Evolutionary conservation across 257 asterid genomes (phyloP), one percentile per base, ranked within the genome.

Genomic region (Mitragyna speciosa): DNA sequence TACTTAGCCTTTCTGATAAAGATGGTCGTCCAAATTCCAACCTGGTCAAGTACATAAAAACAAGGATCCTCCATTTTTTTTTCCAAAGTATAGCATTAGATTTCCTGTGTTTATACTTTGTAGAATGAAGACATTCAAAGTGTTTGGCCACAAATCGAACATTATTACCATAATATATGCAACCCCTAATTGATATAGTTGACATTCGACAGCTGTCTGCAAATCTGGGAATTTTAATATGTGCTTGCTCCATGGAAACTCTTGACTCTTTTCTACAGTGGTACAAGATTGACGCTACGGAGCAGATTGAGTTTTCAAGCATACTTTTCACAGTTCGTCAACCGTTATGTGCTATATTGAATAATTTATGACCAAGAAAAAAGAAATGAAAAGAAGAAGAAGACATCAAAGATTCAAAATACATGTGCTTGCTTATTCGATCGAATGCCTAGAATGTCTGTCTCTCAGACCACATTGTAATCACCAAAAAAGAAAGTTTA

Each of bases 381-480:
- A 4, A 51, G 14, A 10, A 48, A 48, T 2, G 14, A 48, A 48
- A 48, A 48, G 51, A 0, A 26, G 5, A 11, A 5, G 7, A 19
- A 16, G 20, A 31, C 47, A 48, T 47, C 3, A n/a, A n/a, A n/a
- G n/a, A n/a, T n/a, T n/a, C n/a, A 11, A 51, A 6, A 36, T 52
- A 54, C 28, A n/a, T 43, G 49, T 16, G 31, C 12, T 69, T 33
- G 73, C 64, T 72, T 48, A 72, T 16, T 30, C 39, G 65, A 31
- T 15, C 48, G 65, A 61, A 79, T 56, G 28, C 78, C 66, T n/a
- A 79, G 78, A 72, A 79, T 79, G 82, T 72, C 73, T 61, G 82
- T 72, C 82, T 79, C 71, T 43, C 12, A 28, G 77, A 72, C 82
- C 78, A 20, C 73, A 70, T 30, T 48, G 78, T 61, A 71, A 58